These are phyloP conservation scores for Chlorella vulgaris DNA, from an alignment of 139 green algal species.

Conservation along the genomic window DNA sequence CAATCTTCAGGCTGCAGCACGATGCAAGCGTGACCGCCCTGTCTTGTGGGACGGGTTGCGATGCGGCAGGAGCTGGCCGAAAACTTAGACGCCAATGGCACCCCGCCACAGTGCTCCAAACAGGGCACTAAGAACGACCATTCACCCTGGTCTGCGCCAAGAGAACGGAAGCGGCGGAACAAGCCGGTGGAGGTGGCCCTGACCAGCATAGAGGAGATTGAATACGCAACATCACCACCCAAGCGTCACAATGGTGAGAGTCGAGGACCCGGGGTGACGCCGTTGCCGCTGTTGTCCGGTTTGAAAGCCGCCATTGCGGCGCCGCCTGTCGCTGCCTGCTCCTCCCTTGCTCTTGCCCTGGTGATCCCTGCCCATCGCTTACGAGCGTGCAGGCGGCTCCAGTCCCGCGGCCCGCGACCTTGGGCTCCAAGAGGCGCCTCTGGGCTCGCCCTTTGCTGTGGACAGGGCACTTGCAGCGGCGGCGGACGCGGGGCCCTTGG, in stretches of 20 bases:
- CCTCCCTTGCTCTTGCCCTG: background rate
- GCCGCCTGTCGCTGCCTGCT: background rate
- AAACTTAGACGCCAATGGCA: no score
- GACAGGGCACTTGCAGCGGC: background rate
- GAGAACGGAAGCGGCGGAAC: conserved; percentile 18
- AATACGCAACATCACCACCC: conserved; percentile 13
- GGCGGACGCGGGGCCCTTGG: conserved; percentile 2
- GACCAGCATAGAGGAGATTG: conserved; percentile 20
- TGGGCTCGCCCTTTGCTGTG: background rate
- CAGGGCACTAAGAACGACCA: conserved; percentile 17
- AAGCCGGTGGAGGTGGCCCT: background rate
- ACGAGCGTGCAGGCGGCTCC: background rate
- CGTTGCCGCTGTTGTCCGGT: background rate
- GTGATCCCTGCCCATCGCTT: background rate
- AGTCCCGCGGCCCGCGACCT: conserved; percentile 27
- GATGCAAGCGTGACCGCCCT: no score
- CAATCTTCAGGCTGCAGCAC: no score
- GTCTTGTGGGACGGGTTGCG: no score
- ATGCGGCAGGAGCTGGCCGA: conserved; percentile 13
- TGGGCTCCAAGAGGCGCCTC: background rate
- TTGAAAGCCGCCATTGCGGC: background rate
- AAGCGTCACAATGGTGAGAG: conserved; percentile 31
- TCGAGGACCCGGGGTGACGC: background rate
- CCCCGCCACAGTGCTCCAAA: conserved; percentile 1
- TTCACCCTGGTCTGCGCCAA: conserved; percentile 22